A percentile compares a stretch with the other conserved stretches of the same genome.
Conservation (phyloP, 2,329 filamentous ascomycete species). For the Endoconidiophora polonica region DNA sequence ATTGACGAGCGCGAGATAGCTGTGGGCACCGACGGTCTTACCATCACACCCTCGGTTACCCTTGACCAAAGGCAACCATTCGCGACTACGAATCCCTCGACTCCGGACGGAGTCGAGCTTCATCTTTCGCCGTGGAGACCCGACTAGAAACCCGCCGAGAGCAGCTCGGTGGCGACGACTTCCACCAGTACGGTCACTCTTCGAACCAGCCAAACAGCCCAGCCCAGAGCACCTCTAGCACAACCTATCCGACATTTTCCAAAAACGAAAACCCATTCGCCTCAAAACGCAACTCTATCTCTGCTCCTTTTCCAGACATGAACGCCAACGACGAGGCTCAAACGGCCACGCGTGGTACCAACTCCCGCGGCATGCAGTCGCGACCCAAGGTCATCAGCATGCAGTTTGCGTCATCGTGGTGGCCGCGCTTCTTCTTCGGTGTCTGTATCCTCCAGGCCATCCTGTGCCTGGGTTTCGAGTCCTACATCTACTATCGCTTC, state of each 20-base stretch:
- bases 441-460: constrained; percentile 60
- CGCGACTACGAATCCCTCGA: constrained; percentile 6
- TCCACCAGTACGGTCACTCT: constrained; percentile 12
- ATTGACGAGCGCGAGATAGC: no score
- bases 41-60: neutral
- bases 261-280: constrained; percentile 6
- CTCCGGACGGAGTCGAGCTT: constrained; percentile 12
- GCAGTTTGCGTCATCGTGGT: constrained; percentile 67
- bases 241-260: constrained; percentile 6
- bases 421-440: constrained; percentile 75
- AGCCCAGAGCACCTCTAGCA: constrained; percentile 11
- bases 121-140: constrained; percentile 12
- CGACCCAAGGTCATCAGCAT: constrained; percentile 20
- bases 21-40: neutral
- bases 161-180: constrained; percentile 13
- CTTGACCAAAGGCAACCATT: constrained; percentile 3
- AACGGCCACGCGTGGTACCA: neutral
- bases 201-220: constrained; percentile 12
- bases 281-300: constrained; percentile 8
- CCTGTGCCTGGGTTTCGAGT: constrained; percentile 69
- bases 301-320: constrained; percentile 5
- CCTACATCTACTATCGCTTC: constrained; percentile 85
- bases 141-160: constrained; percentile 13
- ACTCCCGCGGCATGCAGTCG: neutral
- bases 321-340: constrained; percentile 5